A percentile compares a stretch with the other conserved stretches of the same genome.
Evolutionary conservation across 345 rosid species (phyloP).

Genomic region (Leavenworthia alabamica): DNA sequence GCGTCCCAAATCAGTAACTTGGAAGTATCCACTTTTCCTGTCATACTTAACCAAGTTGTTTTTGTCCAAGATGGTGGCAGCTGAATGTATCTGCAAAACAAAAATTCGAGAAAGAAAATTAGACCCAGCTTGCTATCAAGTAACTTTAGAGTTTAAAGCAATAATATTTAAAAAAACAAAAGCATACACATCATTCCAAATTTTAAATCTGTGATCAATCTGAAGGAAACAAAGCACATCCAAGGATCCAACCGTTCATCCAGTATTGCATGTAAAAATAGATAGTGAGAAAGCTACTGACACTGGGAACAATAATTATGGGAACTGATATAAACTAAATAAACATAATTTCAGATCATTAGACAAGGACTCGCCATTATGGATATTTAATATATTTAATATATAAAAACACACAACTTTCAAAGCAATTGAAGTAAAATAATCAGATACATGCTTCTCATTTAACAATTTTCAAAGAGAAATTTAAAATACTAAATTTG

Average conservation of each 20-base stretch:
- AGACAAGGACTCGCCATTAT: not conserved
- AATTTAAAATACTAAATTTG: not conserved
- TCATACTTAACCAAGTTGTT: conserved; percentile 87
- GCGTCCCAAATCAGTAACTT: conserved; percentile 98
- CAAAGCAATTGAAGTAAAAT: not conserved
- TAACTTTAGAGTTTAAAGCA: not conserved
- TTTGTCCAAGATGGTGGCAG: conserved; percentile 83
- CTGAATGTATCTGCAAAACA: conserved; percentile 69
- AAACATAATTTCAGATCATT: not conserved
- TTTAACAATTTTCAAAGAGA: not conserved
- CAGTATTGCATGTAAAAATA: not conserved
- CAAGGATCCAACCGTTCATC: conserved; percentile 11
- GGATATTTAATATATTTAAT: not conserved
- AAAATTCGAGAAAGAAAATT: not conserved
- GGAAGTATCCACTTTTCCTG: conserved; percentile 90
- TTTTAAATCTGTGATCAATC: conserved; percentile 4
- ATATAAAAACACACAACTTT: not conserved
- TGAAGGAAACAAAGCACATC: conserved; percentile 1
- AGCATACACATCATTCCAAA: conserved; percentile 3
- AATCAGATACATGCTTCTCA: conserved; percentile 3
- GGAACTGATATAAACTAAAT: conserved; percentile 2
- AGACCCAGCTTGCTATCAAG: not conserved
- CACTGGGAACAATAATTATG: not conserved
- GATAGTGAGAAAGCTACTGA: conserved; percentile 3
- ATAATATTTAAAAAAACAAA: not conserved